Evolutionary conservation across 2,329 filamentous ascomycete species (phyloP).

Genomic region (Cladophialophora psammophila): DNA sequence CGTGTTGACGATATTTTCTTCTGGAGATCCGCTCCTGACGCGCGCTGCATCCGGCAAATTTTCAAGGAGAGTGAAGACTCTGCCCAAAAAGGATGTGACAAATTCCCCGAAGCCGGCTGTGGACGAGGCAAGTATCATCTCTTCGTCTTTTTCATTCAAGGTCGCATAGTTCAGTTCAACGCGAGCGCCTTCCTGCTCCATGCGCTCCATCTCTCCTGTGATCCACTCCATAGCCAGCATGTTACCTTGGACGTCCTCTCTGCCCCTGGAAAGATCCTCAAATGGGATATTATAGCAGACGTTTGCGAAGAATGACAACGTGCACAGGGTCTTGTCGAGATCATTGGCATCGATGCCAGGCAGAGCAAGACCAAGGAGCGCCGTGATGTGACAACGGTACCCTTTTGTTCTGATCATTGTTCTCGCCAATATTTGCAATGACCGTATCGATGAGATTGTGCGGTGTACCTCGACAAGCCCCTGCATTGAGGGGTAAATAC

Average conservation of each 20-base stretch:
- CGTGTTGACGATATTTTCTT: constrained; percentile 97
- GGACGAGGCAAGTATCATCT: constrained; percentile 86
- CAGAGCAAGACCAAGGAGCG: constrained; percentile 86
- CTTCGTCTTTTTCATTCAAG: constrained; percentile 84
- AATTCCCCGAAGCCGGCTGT: constrained; percentile 95
- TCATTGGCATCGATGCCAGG: constrained; percentile 98
- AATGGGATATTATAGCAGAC: constrained; percentile 97
- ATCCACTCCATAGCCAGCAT: constrained; percentile 90
- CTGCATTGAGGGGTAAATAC: constrained; percentile 96
- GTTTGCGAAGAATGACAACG: constrained; percentile 91
- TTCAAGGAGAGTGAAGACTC: constrained; percentile 93
- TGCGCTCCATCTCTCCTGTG: constrained; percentile 88
- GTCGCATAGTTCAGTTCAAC: constrained; percentile 88
- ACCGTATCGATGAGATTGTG: constrained; percentile 90
- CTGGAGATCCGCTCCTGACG: constrained; percentile 86
- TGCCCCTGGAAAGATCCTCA: constrained; percentile 76
- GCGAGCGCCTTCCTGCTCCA: constrained; percentile 86
- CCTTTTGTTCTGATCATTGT: constrained; percentile 92
- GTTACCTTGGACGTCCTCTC: constrained; percentile 73
- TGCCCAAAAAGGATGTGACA: constrained; percentile 84
- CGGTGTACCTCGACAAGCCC: constrained; percentile 96
- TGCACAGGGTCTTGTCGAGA: constrained; percentile 93
- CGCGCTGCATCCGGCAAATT: constrained; percentile 91
- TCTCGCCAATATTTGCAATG: constrained; percentile 88
- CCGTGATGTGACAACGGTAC: constrained; percentile 95